Conservation (phyloP, 176 grass and related monocot genomes). For the Lolium multiflorum region DNA sequence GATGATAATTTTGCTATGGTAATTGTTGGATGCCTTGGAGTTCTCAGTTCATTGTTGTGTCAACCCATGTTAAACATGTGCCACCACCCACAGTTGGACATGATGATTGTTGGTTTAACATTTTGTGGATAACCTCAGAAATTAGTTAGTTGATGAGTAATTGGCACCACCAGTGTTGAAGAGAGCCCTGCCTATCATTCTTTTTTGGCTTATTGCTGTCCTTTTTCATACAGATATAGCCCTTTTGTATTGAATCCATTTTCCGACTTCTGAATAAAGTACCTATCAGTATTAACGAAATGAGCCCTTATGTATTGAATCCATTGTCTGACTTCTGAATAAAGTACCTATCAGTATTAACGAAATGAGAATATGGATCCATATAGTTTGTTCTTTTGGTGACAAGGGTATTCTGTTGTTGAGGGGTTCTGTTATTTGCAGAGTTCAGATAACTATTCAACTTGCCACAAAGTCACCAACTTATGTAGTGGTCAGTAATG, state of each 20-base stretch:
- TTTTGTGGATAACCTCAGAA: conserved; percentile 1
- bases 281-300: neutral
- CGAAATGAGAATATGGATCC: neutral
- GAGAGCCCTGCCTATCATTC: neutral
- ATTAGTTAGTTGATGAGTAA: neutral
- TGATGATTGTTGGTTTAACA: conserved; percentile 21
- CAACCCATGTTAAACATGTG: neutral
- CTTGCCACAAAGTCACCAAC: neutral
- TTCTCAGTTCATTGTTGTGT: conserved; percentile 4
- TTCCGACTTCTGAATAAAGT: neutral
- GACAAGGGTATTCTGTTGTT: neutral
- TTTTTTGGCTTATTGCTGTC: neutral
- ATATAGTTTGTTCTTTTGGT: neutral
- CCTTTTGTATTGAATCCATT: neutral
- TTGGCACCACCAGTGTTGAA: neutral
- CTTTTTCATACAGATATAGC: neutral
- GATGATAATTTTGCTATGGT: neutral
- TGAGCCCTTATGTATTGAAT: neutral
- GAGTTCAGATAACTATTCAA: neutral
- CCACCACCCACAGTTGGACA: neutral
- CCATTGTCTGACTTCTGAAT: neutral
- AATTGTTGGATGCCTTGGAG: neutral
- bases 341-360: neutral
- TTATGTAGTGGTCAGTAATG: neutral
- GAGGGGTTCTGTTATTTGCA: neutral